Percentiles rank a stretch among this genome's conserved stretches.
Evolutionary conservation across 371 early-diverging fungal species (phyloP).

Genomic region (Zychaea mexicana): DNA sequence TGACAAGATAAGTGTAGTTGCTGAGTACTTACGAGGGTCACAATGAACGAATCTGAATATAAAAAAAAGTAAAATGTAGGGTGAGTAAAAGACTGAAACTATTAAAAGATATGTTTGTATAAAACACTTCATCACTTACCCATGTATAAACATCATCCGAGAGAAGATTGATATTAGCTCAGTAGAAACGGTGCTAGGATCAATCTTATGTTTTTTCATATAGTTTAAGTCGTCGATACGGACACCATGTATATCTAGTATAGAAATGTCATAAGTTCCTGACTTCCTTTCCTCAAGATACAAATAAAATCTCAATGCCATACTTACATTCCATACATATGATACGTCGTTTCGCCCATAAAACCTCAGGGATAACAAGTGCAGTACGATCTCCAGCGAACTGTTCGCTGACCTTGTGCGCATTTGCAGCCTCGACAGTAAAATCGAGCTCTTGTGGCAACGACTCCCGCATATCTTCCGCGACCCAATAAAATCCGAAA

Average conservation of each 20-base stretch:
- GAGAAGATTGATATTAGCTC: conserved; percentile 77
- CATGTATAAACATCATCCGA: conserved; percentile 92
- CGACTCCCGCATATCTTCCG: conserved; percentile 82
- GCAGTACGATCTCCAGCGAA: conserved; percentile 53
- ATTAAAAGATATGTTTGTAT: too few relatives aligned
- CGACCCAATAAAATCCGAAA: conserved; percentile 91
- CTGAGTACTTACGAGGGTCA: conserved; percentile 63
- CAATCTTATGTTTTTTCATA: conserved; percentile 67
- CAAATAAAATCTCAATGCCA: neutral
- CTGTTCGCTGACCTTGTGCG: conserved; percentile 59
- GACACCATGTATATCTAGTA: conserved; percentile 70
- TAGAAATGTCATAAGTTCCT: neutral
- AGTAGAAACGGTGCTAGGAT: conserved; percentile 72
- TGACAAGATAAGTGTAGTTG: neutral
- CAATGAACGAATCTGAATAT: conserved; percentile 68
- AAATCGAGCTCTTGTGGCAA: conserved; percentile 92
- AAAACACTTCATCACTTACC: too few relatives aligned
- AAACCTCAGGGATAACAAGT: conserved; percentile 68
- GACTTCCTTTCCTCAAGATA: neutral
- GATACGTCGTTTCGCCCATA: conserved; percentile 65
- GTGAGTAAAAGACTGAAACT: neutral
- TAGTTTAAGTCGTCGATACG: conserved; percentile 78
- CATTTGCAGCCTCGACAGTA: conserved; percentile 75
- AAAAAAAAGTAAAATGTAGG: neutral
- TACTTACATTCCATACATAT: conserved; percentile 80